phyloP scores from a whole-genome alignment of 192 early-diverging fungal species.

The Geranomyces variabilis region DNA sequence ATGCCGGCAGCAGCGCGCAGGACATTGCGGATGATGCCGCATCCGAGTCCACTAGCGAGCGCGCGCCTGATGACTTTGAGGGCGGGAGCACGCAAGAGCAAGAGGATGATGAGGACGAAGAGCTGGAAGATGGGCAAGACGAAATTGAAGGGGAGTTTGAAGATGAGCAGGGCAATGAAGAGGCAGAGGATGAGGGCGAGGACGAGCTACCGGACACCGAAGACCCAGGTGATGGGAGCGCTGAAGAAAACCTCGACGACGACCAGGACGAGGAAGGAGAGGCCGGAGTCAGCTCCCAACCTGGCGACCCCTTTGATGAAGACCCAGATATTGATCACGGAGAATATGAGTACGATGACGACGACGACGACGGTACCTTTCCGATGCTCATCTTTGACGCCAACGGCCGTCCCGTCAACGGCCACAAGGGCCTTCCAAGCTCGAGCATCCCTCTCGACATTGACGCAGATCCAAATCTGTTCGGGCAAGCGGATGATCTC shows the following conservation, averaged over 20 bases:
- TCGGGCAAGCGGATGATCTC: too few relatives aligned
- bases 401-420: background rate
- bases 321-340: too few relatives aligned
- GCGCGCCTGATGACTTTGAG: background rate
- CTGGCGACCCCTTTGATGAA: too few relatives aligned
- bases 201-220: background rate
- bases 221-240: background rate
- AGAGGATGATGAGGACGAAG: background rate
- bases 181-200: constrained; percentile 15
- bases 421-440: constrained; percentile 21
- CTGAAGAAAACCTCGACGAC: background rate
- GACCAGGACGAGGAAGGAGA: constrained; percentile 1
- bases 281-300: background rate
- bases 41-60: background rate
- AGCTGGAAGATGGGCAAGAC: background rate
- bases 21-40: background rate
- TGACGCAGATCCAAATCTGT: too few relatives aligned
- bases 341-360: too few relatives aligned
- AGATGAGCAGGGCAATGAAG: constrained; percentile 5
- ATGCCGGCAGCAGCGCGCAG: background rate
- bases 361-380: too few relatives aligned
- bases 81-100: background rate
- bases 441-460: constrained; percentile 1
- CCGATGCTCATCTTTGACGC: background rate
- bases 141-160: background rate